A percentile compares a stretch with the other conserved stretches of the same genome.
These are phyloP conservation scores for Vigna mungo DNA, from an alignment of 306 rosid genomes.

Conservation along the genomic window DNA sequence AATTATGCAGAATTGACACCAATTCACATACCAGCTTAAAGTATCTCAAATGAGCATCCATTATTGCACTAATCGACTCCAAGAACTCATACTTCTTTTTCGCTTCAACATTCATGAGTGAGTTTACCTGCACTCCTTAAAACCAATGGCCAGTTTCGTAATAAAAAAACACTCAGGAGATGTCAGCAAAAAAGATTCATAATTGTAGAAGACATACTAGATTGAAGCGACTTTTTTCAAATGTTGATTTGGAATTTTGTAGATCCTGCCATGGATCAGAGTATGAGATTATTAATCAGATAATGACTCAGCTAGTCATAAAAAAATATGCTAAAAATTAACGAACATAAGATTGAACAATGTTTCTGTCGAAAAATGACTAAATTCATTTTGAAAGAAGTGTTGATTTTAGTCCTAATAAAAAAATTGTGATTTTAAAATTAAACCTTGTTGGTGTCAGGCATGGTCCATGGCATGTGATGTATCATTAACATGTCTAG, in stretches of 20 bases:
- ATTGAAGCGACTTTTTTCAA: slow-evolving; percentile 98
- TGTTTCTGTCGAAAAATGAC: background rate
- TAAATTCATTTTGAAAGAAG: background rate
- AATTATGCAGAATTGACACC: slow-evolving; percentile 34
- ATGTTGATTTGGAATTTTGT: slow-evolving; percentile 91
- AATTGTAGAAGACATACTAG: slow-evolving; percentile 74
- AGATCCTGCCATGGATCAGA: slow-evolving; percentile 71
- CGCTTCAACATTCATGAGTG: slow-evolving; percentile 88
- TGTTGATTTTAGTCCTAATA: background rate
- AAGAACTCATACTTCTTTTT: slow-evolving; percentile 95
- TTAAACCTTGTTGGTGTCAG: background rate
- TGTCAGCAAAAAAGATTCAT: slow-evolving; percentile 31
- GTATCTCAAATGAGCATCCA: slow-evolving; percentile 98
- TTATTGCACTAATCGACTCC: slow-evolving; percentile 96
- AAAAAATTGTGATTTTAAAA: background rate
- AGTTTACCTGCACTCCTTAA: slow-evolving; percentile 95
- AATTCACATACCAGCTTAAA: slow-evolving; percentile 85
- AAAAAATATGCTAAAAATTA: slow-evolving; percentile 14
- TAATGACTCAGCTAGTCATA: slow-evolving; percentile 8
- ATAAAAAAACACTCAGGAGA: slow-evolving; percentile 44
- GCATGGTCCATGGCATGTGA: background rate
- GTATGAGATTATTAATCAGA: slow-evolving; percentile 25
- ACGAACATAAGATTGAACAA: background rate
- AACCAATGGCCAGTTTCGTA: slow-evolving; percentile 55
- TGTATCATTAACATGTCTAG: slow-evolving; percentile 9